Evolutionary conservation across 768 basidiomycete species (phyloP).

Genomic region (Mycena epipterygia): DNA sequence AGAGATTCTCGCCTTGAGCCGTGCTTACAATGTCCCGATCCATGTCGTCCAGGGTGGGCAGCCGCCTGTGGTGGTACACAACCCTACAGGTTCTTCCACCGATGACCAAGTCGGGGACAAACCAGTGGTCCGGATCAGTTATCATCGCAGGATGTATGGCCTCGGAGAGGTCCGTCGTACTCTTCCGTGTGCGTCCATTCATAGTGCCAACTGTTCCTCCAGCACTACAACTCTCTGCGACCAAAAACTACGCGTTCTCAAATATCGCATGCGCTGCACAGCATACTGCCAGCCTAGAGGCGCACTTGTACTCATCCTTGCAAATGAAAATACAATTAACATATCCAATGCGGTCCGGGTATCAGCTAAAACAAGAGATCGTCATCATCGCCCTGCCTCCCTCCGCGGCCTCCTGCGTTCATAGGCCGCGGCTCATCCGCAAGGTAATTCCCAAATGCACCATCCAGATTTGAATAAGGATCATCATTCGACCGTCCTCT

Average conservation of each 20-base stretch:
- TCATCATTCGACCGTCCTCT: slow-evolving; percentile 56
- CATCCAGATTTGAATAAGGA: slow-evolving; percentile 87
- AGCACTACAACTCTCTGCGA: slow-evolving; percentile 93
- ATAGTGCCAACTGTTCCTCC: slow-evolving; percentile 26
- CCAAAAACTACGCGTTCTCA: slow-evolving; percentile 57
- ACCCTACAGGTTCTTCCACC: slow-evolving; percentile 59
- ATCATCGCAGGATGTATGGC: slow-evolving; percentile 95
- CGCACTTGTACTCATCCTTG: slow-evolving; percentile 10
- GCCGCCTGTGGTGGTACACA: slow-evolving; percentile 88
- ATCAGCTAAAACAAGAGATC: slow-evolving; percentile 73
- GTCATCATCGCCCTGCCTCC: slow-evolving; percentile 66
- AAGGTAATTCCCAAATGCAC: slow-evolving; percentile 80
- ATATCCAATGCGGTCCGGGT: slow-evolving; percentile 18
- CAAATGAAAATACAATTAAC: slow-evolving; percentile 22
- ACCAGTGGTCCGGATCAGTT: slow-evolving; percentile 81
- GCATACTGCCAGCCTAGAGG: slow-evolving; percentile 41
- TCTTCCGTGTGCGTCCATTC: not conserved
- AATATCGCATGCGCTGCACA: slow-evolving; percentile 44
- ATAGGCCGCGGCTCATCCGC: slow-evolving; percentile 82
- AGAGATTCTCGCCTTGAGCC: slow-evolving; percentile 91
- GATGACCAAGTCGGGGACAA: slow-evolving; percentile 45
- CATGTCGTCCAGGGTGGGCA: slow-evolving; percentile 89
- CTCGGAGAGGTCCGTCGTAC: slow-evolving; percentile 85
- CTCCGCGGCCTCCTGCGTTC: slow-evolving; percentile 55
- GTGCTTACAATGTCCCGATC: slow-evolving; percentile 86